phyloP scores from a whole-genome alignment of 2,329 filamentous ascomycete genomes.

The Tolypocladium endophyticum region DNA sequence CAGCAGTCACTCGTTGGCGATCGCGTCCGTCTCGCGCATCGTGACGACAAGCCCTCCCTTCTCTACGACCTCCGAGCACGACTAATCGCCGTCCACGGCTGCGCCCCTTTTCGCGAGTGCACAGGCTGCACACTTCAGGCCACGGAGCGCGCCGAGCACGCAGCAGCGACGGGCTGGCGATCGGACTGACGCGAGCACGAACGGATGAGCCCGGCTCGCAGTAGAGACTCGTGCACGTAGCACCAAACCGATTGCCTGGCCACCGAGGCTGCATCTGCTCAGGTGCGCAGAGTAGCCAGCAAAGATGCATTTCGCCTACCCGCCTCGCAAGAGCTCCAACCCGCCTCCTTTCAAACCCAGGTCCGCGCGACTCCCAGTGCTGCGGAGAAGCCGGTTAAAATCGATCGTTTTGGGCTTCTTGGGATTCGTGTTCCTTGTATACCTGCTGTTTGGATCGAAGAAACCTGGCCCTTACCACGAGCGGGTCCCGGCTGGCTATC shows the following conservation, averaged over 20 bases:
- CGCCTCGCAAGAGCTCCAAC: constrained; percentile 72
- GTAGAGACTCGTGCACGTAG: not conserved
- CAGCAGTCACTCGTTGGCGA: not conserved
- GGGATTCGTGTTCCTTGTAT: constrained; percentile 47
- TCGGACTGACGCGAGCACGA: not conserved
- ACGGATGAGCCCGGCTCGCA: not conserved
- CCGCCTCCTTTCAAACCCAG: constrained; percentile 60
- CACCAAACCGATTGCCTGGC: not conserved
- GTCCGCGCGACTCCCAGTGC: constrained; percentile 38
- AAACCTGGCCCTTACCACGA: constrained; percentile 19
- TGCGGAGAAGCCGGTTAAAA: constrained; percentile 54
- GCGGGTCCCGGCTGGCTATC: constrained; percentile 39
- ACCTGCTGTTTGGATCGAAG: constrained; percentile 38
- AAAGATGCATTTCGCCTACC: constrained; percentile 82
- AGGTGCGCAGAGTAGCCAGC: constrained; percentile 1
- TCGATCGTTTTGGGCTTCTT: constrained; percentile 44
- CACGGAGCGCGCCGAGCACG: not conserved
- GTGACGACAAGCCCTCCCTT: not conserved
- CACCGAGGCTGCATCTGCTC: not conserved
- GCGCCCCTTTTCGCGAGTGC: not conserved
- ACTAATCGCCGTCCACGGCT: not conserved
- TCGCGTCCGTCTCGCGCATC: not conserved
- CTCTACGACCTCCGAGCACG: not conserved
- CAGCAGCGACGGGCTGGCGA: not conserved
- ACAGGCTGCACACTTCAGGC: not conserved